phyloP scores from a whole-genome alignment of 768 basidiomycete species.

The Cystofilobasidium macerans region DNA sequence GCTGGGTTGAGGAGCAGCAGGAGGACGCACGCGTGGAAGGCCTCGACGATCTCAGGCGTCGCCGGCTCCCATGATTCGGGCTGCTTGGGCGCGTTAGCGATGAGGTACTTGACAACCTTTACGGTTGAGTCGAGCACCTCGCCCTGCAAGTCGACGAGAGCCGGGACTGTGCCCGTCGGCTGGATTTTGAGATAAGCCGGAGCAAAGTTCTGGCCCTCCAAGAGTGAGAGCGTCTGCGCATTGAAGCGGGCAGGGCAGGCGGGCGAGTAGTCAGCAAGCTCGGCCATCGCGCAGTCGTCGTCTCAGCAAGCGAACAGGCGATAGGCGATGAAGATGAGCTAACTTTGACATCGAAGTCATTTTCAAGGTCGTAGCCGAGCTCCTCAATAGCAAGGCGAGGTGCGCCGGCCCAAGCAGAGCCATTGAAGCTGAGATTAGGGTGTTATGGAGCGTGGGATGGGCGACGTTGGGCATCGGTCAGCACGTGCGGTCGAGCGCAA shows the following conservation, averaged over 20 bases:
- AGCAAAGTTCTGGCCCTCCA: constrained; percentile 21
- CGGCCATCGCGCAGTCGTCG: background rate
- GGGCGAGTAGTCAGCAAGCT: background rate
- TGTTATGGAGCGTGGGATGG: background rate
- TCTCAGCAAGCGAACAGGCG: background rate
- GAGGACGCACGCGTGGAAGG: constrained; percentile 3
- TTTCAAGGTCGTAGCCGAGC: constrained; percentile 12
- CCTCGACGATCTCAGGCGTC: constrained; percentile 13
- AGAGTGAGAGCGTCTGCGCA: background rate
- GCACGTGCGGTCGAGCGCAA: too few relatives aligned
- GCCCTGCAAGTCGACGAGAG: constrained; percentile 13
- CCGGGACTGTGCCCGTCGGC: constrained; percentile 15
- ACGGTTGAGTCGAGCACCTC: constrained; percentile 15
- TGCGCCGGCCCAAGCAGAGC: constrained; percentile 16
- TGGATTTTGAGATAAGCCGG: constrained; percentile 17
- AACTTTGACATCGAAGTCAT: constrained; percentile 21
- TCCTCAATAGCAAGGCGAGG: constrained; percentile 24
- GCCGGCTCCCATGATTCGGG: background rate
- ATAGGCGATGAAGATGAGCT: too few relatives aligned
- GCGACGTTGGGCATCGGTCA: too few relatives aligned
- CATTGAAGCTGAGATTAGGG: constrained; percentile 16
- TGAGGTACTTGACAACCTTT: constrained; percentile 22
- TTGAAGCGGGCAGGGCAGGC: background rate
- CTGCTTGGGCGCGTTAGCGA: constrained; percentile 8
- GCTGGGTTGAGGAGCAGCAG: background rate